Conservation (phyloP, 306 rosid genomes). For the Boehmeria nivea region DNA sequence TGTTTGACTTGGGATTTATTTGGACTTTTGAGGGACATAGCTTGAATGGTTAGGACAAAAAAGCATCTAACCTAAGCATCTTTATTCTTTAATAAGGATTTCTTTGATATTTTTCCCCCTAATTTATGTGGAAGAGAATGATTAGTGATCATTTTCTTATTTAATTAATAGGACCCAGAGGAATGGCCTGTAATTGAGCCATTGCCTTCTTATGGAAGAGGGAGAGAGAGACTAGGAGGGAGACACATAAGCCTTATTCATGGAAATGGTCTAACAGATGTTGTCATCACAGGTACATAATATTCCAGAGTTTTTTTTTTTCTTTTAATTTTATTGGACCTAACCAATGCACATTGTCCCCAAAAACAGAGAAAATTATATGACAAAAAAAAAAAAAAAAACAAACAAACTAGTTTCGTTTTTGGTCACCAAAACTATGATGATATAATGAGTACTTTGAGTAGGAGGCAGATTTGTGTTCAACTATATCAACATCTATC, state of each 20-base stretch:
- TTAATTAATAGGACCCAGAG: slow-evolving; percentile 47
- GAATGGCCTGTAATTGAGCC: slow-evolving; percentile 92
- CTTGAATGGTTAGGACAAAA: background rate
- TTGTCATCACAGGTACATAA: slow-evolving; percentile 95
- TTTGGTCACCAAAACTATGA: too few species aligned
- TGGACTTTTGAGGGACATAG: background rate
- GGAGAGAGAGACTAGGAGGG: slow-evolving; percentile 90
- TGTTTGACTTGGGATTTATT: background rate
- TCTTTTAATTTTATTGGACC: background rate
- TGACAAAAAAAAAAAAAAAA: too few species aligned
- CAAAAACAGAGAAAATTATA: too few species aligned
- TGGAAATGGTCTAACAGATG: slow-evolving; percentile 75
- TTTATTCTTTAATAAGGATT: background rate
- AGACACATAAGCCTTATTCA: slow-evolving; percentile 96
- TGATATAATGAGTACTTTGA: too few species aligned
- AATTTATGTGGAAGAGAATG: background rate
- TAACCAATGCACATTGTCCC: too few species aligned
- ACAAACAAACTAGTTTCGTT: too few species aligned
- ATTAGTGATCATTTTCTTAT: background rate
- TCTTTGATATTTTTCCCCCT: too few species aligned
- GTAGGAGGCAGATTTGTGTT: too few species aligned
- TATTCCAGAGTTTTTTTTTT: background rate
- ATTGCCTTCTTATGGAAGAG: slow-evolving; percentile 91
- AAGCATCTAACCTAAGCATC: background rate
- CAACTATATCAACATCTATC: too few species aligned